Evolutionary conservation across 805 yeast genomes (phyloP), one percentile per base, ranked within the genome.

Genomic region (Maudiozyma turicensis): DNA sequence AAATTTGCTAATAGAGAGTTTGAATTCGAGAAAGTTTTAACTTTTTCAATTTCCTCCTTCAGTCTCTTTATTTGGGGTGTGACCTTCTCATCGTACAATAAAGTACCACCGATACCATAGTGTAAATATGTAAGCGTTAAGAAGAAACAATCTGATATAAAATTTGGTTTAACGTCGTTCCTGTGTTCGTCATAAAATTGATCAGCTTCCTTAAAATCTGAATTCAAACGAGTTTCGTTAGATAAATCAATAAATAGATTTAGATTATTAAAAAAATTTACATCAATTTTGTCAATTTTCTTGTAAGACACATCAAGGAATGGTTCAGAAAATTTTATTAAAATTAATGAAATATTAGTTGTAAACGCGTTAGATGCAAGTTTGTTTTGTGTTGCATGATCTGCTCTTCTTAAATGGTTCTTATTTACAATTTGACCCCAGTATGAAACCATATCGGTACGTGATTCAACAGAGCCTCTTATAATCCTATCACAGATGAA

Each of bases 141-240:
- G 59, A 75, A 93, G 65, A 89, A 93, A 58, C 95, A 84, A 55
- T 91, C 93, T 8, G 96, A 81, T n/a, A 93, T 87, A 63, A 93
- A 93, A 59, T 93, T 91, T 31, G 75, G 63, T 52, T 65, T 61
- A 35, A 52, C 52, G n/a, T 60, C 66, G 1, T 70, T 63, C 40
- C 67, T 68, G 37, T 68, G 63, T 2, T 66, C 57, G 6, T 73
- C 66, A 58, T 77, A 78, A 57, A 76, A 80, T 45, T 77, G 80
- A 45, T 74, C 74, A 5, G 87, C 84, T 58, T 86, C 93, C 50
- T 76, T 76, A 43, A 77, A 73, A 34, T 93, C 85, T 2, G 96
- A 77, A 56, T 86, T 82, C 15, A 88, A 73, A 59, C 93, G 80
- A 5, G 97, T 83, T 62, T 93, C 98, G 43, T 87, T 95, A 5